Conservation (phyloP, 1,284 basidiomycete genomes). For the Trametes hirsuta region DNA sequence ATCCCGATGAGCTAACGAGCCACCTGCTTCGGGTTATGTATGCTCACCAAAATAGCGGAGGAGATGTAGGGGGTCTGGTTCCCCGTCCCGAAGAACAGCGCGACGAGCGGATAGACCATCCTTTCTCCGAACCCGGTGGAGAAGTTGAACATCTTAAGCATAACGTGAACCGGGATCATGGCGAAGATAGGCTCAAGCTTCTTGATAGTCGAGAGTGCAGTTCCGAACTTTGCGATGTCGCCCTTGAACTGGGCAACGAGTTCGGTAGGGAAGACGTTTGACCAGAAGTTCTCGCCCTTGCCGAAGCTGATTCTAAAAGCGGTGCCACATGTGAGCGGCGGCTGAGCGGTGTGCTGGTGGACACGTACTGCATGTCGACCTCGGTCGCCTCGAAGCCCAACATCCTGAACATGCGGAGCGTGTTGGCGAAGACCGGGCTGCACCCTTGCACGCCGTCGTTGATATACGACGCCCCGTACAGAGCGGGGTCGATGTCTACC, state of each 20-base stretch:
- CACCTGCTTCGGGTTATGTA: neutral
- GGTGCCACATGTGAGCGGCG: neutral
- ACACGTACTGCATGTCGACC: constrained; percentile 55
- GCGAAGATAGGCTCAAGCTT: constrained; percentile 58
- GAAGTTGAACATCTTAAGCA: constrained; percentile 61
- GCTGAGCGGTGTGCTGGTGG: neutral
- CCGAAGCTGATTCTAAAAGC: constrained; percentile 56
- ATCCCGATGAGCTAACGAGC: neutral
- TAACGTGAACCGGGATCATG: constrained; percentile 60
- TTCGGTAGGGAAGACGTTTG: constrained; percentile 64
- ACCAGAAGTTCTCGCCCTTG: constrained; percentile 65
- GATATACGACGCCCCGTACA: constrained; percentile 57
- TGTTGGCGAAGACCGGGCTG: constrained; percentile 62
- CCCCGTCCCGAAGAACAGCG: constrained; percentile 63
- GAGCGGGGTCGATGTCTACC: constrained; percentile 50
- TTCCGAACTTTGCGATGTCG: constrained; percentile 64
- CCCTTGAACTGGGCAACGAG: constrained; percentile 50
- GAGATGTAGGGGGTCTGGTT: constrained; percentile 64
- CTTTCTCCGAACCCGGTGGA: constrained; percentile 60
- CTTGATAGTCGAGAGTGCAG: constrained; percentile 56
- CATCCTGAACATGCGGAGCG: constrained; percentile 58
- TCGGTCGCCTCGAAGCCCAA: constrained; percentile 54
- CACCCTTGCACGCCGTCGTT: constrained; percentile 63
- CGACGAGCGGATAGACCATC: constrained; percentile 60
- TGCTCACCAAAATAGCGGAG: constrained; percentile 48